These are phyloP conservation scores for Penicillium sp. DNA, from an alignment of 2,329 filamentous ascomycete species.

Conservation along the genomic window DNA sequence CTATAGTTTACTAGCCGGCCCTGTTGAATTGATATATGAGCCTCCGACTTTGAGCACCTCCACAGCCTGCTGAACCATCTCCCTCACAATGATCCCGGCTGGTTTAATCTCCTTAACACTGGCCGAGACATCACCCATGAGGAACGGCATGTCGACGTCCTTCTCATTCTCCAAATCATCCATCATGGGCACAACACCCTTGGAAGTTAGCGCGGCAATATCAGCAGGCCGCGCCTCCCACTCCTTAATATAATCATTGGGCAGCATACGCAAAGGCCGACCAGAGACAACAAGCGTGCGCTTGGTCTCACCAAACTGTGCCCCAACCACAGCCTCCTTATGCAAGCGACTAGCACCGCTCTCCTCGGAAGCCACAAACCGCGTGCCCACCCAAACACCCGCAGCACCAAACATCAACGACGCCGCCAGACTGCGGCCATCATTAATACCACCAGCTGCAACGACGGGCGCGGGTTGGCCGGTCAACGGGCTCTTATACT, in stretches of 20 bases:
- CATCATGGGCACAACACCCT: slow-evolving; percentile 76
- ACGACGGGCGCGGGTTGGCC: slow-evolving; percentile 74
- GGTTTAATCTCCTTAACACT: slow-evolving; percentile 74
- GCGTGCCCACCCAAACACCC: slow-evolving; percentile 91
- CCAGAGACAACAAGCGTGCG: slow-evolving; percentile 80
- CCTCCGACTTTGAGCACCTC: slow-evolving; percentile 63
- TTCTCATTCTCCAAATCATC: slow-evolving; percentile 78
- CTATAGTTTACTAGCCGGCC: slow-evolving; percentile 47
- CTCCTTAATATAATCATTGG: slow-evolving; percentile 76
- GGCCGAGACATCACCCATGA: slow-evolving; percentile 93
- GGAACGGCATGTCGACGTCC: slow-evolving; percentile 79
- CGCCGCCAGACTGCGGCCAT: slow-evolving; percentile 76
- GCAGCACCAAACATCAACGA: slow-evolving; percentile 83
- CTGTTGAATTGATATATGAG: slow-evolving; percentile 52
- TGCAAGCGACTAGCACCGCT: slow-evolving; percentile 78
- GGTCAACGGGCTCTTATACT: slow-evolving; percentile 68
- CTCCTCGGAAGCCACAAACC: slow-evolving; percentile 81
- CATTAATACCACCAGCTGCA: slow-evolving; percentile 82
- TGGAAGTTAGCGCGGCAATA: slow-evolving; percentile 71
- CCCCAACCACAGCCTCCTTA: slow-evolving; percentile 79
- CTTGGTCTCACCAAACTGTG: slow-evolving; percentile 74
- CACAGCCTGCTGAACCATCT: slow-evolving; percentile 80
- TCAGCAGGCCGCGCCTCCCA: slow-evolving; percentile 77
- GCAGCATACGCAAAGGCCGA: slow-evolving; percentile 72
- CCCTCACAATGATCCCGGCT: slow-evolving; percentile 77